Conservation (phyloP, 371 early-diverging fungal genomes). For the Fennellomyces sp. region DNA sequence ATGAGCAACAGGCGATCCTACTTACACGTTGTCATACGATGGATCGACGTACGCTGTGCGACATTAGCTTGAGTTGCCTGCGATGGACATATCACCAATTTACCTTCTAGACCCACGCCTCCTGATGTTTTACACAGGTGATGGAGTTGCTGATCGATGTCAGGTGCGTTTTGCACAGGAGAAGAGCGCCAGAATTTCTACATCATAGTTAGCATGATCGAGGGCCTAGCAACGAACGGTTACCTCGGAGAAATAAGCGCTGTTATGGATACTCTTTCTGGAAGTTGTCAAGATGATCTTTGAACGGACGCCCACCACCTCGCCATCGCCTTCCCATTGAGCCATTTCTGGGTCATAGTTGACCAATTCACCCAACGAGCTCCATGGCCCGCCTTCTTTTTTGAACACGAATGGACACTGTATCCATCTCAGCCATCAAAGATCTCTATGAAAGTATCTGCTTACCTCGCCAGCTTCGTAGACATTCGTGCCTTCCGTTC, state of each 20-base stretch:
- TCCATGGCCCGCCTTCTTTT: slow-evolving; percentile 21
- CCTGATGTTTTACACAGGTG: slow-evolving; percentile 26
- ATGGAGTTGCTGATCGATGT: slow-evolving; percentile 15
- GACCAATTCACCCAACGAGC: slow-evolving; percentile 38
- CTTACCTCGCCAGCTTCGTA: slow-evolving; percentile 32
- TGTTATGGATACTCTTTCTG: slow-evolving; percentile 4
- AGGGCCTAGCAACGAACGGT: no score
- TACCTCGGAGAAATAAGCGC: slow-evolving; percentile 34
- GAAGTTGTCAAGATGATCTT: slow-evolving; percentile 33
- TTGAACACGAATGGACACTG: slow-evolving; percentile 47
- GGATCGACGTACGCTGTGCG: not conserved
- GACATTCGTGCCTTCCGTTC: slow-evolving; percentile 30
- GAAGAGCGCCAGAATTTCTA: slow-evolving; percentile 35
- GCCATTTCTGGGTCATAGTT: slow-evolving; percentile 47
- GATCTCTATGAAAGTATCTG: not conserved
- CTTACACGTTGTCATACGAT: not conserved
- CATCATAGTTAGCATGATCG: not conserved
- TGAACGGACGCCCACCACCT: slow-evolving; percentile 42
- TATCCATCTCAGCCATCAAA: not conserved
- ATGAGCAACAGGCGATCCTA: not conserved
- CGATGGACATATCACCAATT: not conserved
- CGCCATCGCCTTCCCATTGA: slow-evolving; percentile 55
- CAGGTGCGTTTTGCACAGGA: slow-evolving; percentile 5
- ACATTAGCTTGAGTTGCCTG: not conserved
- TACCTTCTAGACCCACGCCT: slow-evolving; percentile 18